These are phyloP conservation scores for Pseudocercospora ulei DNA, from an alignment of 2,329 filamentous ascomycete species.

Conservation along the genomic window DNA sequence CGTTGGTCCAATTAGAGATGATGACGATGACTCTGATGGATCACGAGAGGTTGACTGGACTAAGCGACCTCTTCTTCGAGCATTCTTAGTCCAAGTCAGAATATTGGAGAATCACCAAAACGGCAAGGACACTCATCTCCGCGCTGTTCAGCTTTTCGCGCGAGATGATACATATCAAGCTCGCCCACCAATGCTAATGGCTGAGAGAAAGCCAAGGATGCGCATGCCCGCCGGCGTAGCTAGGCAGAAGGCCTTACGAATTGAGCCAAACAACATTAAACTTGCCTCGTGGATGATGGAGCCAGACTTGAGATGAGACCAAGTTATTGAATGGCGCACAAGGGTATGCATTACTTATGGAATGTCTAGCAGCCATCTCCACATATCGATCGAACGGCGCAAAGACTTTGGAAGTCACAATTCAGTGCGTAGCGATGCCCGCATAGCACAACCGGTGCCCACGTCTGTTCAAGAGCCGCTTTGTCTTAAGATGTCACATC, in stretches of 20 bases:
- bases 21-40: constrained; percentile 28
- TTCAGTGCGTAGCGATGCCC: too few relatives aligned
- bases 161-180: constrained; percentile 33
- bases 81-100: constrained; percentile 80
- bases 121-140: constrained; percentile 95
- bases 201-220: constrained; percentile 15
- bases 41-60: constrained; percentile 39
- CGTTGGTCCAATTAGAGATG: constrained; percentile 44
- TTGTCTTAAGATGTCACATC: too few relatives aligned
- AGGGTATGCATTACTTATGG: background rate
- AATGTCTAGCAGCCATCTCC: too few relatives aligned
- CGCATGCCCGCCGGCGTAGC: background rate
- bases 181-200: constrained; percentile 13
- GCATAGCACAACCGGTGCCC: too few relatives aligned
- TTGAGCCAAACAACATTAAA: constrained; percentile 29
- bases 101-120: constrained; percentile 97
- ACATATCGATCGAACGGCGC: too few relatives aligned
- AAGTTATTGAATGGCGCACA: background rate
- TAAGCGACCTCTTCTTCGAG: constrained; percentile 64
- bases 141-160: constrained; percentile 79
- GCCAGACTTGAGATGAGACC: constrained; percentile 32
- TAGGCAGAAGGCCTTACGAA: background rate
- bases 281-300: constrained; percentile 34
- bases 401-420: too few relatives aligned
- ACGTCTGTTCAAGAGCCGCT: too few relatives aligned